Base-by-base conservation (phyloP, 768 basidiomycete species). In the Suillus occidentalis region DNA sequence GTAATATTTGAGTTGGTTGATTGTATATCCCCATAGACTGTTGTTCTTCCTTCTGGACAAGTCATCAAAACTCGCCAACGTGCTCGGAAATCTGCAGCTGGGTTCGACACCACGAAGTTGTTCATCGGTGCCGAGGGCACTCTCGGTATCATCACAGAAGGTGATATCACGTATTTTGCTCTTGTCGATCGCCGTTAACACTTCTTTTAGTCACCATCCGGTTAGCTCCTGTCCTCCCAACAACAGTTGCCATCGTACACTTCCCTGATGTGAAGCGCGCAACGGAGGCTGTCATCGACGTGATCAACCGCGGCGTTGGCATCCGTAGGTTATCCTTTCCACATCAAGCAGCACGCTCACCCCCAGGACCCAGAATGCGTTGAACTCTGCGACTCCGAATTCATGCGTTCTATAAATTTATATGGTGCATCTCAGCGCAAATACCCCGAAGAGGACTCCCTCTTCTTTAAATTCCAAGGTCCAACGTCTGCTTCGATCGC, bases 391-490 rank as follows among this genome's bases (percentile, higher is more conserved):
- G 94, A 97, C 72, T 84, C 86, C 56, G 76, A 81, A 52, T 87
- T 88, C 75, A 89, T 93, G 84, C 75, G 79, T 40, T 84, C 89
- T 6, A 82, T 83, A 45, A 89, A 90, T 74, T 77, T 79, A 52
- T 84, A 78, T 63, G 86, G 85, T 69, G 81, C 78, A 66, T 88
- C 84, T 36, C 73, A 74, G 43, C 82, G 80, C 47, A 82, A 82
- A 65, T 93, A 87, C 76, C 84, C 84, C 1, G 86, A 84, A 61
- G 79, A 78, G 34, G 91, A 94, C 72, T 87, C 84, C 25, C 81
- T 97, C 13, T 93, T 94, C 79, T 91, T 97, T 84, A 94, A 95
- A 74, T 87, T 97, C 74, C 91, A 94, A 70, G 91, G 91, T 13
- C 83, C 88, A 10, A 84, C 87, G 1, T 77, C 80, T 1, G 77